Evolutionary conservation across 2,329 filamentous ascomycete species (phyloP).

Genomic region (Colletotrichum acutatum): DNA sequence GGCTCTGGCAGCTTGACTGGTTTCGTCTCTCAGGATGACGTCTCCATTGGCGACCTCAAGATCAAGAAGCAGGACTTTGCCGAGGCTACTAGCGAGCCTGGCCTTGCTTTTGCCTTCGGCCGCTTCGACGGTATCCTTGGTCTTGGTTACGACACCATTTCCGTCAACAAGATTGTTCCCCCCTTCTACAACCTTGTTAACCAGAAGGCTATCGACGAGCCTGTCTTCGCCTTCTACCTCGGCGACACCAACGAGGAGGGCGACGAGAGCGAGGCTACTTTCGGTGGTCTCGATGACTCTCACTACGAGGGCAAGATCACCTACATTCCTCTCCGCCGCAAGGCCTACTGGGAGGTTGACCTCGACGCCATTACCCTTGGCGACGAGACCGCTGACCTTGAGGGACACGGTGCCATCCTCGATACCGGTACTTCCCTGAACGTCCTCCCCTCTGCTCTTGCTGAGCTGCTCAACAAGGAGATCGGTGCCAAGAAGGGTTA

Average conservation of each 20-base stretch:
- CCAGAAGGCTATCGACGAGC: conserved; percentile 89
- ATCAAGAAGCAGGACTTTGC: conserved; percentile 94
- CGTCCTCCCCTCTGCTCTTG: conserved; percentile 88
- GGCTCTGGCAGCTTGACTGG: conserved; percentile 94
- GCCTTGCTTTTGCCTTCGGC: conserved; percentile 96
- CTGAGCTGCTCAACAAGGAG: conserved; percentile 96
- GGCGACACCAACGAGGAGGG: conserved; percentile 75
- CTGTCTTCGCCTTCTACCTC: conserved; percentile 97
- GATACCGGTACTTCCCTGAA: conserved; percentile 99
- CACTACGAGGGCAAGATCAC: conserved; percentile 88
- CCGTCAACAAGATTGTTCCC: conserved; percentile 94
- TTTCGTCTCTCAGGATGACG: conserved; percentile 88
- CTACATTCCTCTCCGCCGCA: conserved; percentile 94
- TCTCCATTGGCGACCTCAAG: conserved; percentile 89
- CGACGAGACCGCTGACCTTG: conserved; percentile 85
- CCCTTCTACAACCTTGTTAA: conserved; percentile 97
- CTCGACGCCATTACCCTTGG: conserved; percentile 93
- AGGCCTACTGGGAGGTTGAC: conserved; percentile 99
- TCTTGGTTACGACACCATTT: conserved; percentile 93
- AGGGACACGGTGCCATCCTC: conserved; percentile 94
- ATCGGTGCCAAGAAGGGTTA: conserved; percentile 98
- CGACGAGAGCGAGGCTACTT: conserved; percentile 85
- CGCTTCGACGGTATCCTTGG: conserved; percentile 97
- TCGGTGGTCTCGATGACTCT: conserved; percentile 86
- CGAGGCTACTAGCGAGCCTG: conserved; percentile 94